A percentile compares a stretch with the other conserved stretches of the same genome.
Evolutionary conservation across 2,329 filamentous ascomycete genomes (phyloP).

Genomic region (Cytospora schulzeri): DNA sequence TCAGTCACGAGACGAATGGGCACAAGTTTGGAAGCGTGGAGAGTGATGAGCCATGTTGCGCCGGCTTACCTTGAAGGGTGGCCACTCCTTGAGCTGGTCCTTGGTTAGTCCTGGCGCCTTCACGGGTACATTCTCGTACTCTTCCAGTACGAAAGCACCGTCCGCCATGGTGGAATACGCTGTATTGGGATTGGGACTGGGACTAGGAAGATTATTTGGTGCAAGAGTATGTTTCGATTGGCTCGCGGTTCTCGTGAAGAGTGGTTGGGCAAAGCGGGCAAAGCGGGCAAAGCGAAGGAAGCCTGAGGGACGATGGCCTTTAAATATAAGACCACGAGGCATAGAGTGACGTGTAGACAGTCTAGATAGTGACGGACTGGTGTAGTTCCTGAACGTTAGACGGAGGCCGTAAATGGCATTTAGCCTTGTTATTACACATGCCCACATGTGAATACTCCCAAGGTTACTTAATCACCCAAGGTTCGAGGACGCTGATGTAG

Average conservation of each 20-base stretch:
- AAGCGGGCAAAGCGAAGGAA: too few relatives aligned
- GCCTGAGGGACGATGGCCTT: background rate
- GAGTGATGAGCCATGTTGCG: background rate
- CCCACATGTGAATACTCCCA: too few relatives aligned
- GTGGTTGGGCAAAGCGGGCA: background rate
- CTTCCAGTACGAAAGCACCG: constrained; percentile 41
- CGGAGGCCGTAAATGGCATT: background rate
- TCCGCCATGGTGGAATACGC: background rate
- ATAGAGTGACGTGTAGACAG: background rate
- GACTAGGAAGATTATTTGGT: background rate
- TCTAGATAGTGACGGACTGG: background rate
- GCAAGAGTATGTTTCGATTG: background rate
- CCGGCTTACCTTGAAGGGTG: constrained; percentile 51
- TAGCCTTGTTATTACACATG: background rate
- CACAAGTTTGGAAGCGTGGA: background rate
- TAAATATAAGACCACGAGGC: background rate
- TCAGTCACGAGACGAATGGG: constrained; percentile 8
- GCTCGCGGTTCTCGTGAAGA: background rate
- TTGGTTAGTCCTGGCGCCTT: constrained; percentile 48
- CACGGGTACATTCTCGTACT: constrained; percentile 43
- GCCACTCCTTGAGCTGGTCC: constrained; percentile 49
- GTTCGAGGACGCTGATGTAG: too few relatives aligned
- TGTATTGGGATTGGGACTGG: background rate
- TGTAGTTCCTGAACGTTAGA: background rate
- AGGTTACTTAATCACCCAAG: too few relatives aligned